A percentile compares a stretch with the other conserved stretches of the same genome.
These are phyloP conservation scores for Cyclotella atomus DNA, from an alignment of 108 stramenopile species.

Conservation along the genomic window DNA sequence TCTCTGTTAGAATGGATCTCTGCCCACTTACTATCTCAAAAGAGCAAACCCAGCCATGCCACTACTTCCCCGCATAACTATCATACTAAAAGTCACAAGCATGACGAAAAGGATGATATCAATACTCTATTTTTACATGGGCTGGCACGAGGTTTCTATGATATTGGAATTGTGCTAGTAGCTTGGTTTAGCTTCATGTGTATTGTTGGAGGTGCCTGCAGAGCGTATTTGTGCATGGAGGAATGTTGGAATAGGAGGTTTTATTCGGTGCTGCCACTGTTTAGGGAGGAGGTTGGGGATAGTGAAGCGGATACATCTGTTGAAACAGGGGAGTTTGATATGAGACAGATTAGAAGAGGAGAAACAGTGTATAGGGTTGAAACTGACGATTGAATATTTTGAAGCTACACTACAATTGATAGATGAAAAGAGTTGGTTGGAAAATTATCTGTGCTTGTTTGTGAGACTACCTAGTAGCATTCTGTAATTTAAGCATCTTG, in stretches of 20 bases:
- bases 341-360: neutral
- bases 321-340: neutral
- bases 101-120: neutral
- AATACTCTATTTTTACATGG: neutral
- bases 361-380: neutral
- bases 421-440: no score
- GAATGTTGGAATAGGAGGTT: neutral
- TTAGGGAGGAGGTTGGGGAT: neutral
- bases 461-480: no score
- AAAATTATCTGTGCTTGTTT: no score
- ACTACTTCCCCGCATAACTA: neutral
- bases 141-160: constrained; percentile 11
- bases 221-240: constrained; percentile 12
- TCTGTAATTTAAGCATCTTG: no score
- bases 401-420: no score
- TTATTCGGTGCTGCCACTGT: constrained; percentile 4
- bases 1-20: constrained; percentile 2
- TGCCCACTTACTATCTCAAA: neutral
- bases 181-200: constrained; percentile 10
- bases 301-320: neutral
- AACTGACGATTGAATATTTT: no score
- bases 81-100: neutral
- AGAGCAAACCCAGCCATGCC: neutral
- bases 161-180: neutral
- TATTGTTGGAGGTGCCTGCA: constrained; percentile 3